Percentiles rank a stretch among this genome's conserved stretches.
These are phyloP conservation scores for Discostella pseudostelligera DNA, from an alignment of 108 stramenopile genomes.

Conservation along the genomic window DNA sequence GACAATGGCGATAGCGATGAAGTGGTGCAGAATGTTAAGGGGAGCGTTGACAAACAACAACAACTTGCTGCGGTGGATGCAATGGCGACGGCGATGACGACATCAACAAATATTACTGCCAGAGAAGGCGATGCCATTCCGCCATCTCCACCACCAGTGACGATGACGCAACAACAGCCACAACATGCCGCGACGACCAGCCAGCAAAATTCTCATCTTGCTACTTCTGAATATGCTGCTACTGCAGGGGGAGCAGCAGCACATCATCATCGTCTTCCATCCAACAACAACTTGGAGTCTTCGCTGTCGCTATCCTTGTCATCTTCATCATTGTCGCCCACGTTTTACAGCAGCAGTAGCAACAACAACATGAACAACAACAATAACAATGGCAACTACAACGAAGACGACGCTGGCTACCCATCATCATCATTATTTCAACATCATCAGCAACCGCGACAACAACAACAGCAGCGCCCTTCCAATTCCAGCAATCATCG, in stretches of 20 bases:
- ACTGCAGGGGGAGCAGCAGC: too few relatives aligned
- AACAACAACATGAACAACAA: too few relatives aligned
- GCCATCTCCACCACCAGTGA: background rate
- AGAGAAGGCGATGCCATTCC: background rate
- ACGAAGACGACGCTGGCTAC: too few relatives aligned
- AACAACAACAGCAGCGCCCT: background rate
- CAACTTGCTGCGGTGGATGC: too few relatives aligned
- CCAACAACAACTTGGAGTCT: too few relatives aligned
- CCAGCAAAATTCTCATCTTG: too few relatives aligned
- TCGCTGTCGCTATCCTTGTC: background rate
- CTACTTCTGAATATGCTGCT: too few relatives aligned
- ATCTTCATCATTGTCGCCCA: slow-evolving; percentile 2
- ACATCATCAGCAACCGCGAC: background rate
- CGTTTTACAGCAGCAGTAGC: too few relatives aligned
- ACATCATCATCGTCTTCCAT: too few relatives aligned
- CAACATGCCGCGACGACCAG: too few relatives aligned
- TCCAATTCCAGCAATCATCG: background rate
- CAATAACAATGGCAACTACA: too few relatives aligned
- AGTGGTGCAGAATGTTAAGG: too few relatives aligned
- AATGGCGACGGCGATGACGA: background rate
- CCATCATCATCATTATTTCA: background rate
- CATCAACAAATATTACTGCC: background rate
- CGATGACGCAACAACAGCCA: background rate
- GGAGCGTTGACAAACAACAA: background rate
- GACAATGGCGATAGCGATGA: background rate